These are phyloP conservation scores for Pleodorina starrii DNA, from an alignment of 139 green algal species.

Conservation along the genomic window DNA sequence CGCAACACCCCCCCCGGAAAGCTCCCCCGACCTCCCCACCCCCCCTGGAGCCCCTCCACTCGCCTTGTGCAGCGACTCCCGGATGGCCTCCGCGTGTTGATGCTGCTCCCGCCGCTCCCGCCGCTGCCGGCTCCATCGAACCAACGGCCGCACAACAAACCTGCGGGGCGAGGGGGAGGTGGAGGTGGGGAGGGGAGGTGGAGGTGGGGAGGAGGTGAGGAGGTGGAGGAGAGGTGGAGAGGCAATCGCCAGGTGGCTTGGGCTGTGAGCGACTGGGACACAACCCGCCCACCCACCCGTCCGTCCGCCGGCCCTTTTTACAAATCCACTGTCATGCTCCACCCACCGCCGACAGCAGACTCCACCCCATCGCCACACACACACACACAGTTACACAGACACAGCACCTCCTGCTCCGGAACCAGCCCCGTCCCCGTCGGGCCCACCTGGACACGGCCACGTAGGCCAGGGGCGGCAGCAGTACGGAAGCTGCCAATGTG, in stretches of 20 bases:
- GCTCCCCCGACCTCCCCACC: not conserved
- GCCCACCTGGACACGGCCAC: slow-evolving; percentile 29
- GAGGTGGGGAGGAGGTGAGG: no score
- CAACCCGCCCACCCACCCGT: no score
- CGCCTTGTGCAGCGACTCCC: slow-evolving; percentile 11
- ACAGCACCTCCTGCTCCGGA: no score
- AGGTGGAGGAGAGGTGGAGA: no score
- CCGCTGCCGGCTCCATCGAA: slow-evolving; percentile 44
- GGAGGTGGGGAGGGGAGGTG: not conserved
- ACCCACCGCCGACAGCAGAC: no score
- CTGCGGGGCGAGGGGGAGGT: not conserved
- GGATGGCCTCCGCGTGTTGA: slow-evolving; percentile 52
- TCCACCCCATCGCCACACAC: no score
- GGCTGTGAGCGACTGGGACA: no score
- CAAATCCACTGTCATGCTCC: no score
- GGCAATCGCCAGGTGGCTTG: no score
- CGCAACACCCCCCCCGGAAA: not conserved
- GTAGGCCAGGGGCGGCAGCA: slow-evolving; percentile 64
- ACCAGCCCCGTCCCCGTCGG: not conserved
- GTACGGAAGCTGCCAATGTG: slow-evolving; percentile 47
- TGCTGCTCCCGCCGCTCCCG: slow-evolving; percentile 7
- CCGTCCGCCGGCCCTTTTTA: no score
- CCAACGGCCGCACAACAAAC: slow-evolving; percentile 58
- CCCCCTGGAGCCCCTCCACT: not conserved
- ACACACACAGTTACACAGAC: no score